These are phyloP conservation scores for Nicotiana sylvestris DNA, from an alignment of 257 asterid species.

Conservation along the genomic window DNA sequence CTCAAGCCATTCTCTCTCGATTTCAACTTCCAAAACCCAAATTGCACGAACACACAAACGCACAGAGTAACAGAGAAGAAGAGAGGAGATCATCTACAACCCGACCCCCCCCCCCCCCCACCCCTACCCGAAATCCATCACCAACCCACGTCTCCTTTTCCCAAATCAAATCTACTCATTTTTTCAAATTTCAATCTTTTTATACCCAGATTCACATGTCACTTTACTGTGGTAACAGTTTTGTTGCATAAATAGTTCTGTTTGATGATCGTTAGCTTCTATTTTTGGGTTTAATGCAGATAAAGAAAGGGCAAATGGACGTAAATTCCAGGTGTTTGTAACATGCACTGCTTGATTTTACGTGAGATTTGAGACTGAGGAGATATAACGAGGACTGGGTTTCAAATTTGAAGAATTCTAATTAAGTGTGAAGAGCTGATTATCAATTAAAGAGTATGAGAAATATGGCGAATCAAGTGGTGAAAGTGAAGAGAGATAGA, in stretches of 20 bases:
- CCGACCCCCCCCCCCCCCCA: not conserved
- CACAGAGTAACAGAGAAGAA: not conserved
- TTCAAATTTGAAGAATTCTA: too few species aligned
- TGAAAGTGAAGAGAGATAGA: conserved; percentile 64
- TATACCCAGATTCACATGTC: not conserved
- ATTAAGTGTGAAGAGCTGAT: not conserved
- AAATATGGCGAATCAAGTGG: conserved; percentile 61
- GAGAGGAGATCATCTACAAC: not conserved
- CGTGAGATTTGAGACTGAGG: not conserved
- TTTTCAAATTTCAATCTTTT: not conserved
- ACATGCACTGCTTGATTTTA: conserved; percentile 16
- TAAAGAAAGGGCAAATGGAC: conserved; percentile 9
- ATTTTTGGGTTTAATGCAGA: conserved; percentile 15
- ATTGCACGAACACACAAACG: not conserved
- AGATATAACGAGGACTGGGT: not conserved
- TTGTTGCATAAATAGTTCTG: not conserved
- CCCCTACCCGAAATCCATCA: conserved; percentile 3
- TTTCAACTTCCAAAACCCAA: conserved; percentile 16
- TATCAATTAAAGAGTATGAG: not conserved
- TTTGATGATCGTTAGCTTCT: not conserved
- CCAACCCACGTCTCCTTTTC: conserved; percentile 8
- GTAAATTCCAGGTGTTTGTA: conserved; percentile 11
- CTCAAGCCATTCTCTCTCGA: conserved; percentile 4
- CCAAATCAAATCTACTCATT: conserved; percentile 8
- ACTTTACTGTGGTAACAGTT: not conserved